Evolutionary conservation across 768 basidiomycete genomes (phyloP), one percentile per base, ranked within the genome.

Genomic region (Amanita subjunquillea): DNA sequence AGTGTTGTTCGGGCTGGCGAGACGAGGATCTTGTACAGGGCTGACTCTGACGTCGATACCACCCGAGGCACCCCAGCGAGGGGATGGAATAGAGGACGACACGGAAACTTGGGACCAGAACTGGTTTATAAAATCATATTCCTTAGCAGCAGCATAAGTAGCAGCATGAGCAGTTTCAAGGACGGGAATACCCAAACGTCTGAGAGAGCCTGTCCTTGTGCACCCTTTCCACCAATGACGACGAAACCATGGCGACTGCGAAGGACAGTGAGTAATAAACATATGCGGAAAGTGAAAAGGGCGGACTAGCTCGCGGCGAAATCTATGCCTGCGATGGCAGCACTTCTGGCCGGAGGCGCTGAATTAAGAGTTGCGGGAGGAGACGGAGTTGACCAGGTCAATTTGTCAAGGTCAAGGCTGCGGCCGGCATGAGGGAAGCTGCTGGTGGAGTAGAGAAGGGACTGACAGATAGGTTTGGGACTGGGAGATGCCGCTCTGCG

Each of bases 221-320:
- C 53, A 44, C 72, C 83, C 65, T 75, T 78, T 25, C 89, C 89
- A 20, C 88, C 89, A 46, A 85, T 75, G 13, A 91, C 69, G 30
- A 91, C 68, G 62, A 90, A 85, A 23, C 81, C 85, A 51, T 77
- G 76, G 38, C 89, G 87, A 62, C 87, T 89, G 56, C 10, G 36
- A 56, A 54, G 48, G 37, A 50, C n/a, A 51, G 49, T 55, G 55
- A 60, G 46, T 53, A 58, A 54, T 34, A 44, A 30, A 27, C 29
- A 42, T 10, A 29, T 38, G n/a, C 25, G 25, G 32, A 49, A 41
- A 58, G 22, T 40, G 48, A 30, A 43, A 54, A 43, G 34, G 32
- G 76, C 86, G 58, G 53, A 87, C 87, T 90, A 86, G 84, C 83
- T 91, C 9, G 87, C 85, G 42, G 87, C 88, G 56, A 77, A 78